Evolutionary conservation across 495 filamentous ascomycete species (phyloP), one percentile per base, ranked within the genome.

Genomic region (Penicillium silybi): DNA sequence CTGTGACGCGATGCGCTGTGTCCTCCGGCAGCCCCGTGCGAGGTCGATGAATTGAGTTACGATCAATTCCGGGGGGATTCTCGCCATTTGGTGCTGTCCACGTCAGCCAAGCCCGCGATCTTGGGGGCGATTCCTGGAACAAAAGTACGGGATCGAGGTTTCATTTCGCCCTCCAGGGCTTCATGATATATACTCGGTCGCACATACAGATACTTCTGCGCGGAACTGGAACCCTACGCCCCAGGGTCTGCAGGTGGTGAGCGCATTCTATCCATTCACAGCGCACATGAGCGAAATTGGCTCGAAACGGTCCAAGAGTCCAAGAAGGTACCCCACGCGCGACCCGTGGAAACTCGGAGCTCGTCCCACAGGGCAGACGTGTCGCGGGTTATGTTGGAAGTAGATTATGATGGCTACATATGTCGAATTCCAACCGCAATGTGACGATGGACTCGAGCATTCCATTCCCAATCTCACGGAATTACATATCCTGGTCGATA

Each of bases 41-140:
- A 55, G 53, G 17, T 27, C 20, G 19, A 27, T 45, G 26, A 58
- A 52, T 58, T 54, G 47, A 58, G 51, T 55, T 61, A 18, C 41
- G 48, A 55, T 55, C 26, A 58, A 66, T 62, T 66, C 69, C 59
- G 69, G 67, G 69, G 69, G 69, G 65, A 70, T 67, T 66, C 61
- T 67, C 66, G 58, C 62, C 50, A 61, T 61, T 64, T 44, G 43
- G 48, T 45, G 53, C 58, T 52, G 40, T 50, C 49, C 53, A 69
- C 62, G 64, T 69, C 64, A 67, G 64, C 67, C 67, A 69, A 69
- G 64, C 15, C 29, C 37, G n/a, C 29, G 29, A 10, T 13, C 2
- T 32, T 10, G 11, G 8, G 29, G 9, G 29, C 29, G 29, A 13
- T 32, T 32, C 10, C 11, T 13, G 29, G 13, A 10, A 32, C 29